Evolutionary conservation across 257 asterid genomes (phyloP).

Genomic region (Misopates orontium): DNA sequence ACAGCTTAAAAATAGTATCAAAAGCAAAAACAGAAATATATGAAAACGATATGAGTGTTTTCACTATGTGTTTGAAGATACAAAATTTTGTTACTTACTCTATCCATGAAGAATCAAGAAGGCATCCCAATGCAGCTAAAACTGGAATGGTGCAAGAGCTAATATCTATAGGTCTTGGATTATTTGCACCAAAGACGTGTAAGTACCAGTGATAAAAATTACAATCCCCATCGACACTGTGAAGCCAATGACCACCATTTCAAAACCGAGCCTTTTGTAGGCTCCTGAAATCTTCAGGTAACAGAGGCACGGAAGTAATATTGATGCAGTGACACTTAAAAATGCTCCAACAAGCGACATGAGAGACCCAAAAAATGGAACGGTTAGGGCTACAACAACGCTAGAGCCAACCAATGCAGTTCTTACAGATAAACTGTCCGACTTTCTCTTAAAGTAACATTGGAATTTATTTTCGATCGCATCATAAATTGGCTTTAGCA

Average conservation of each 20-base stretch:
- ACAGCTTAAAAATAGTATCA: no score
- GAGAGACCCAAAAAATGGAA: conserved; percentile 69
- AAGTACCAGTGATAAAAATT: conserved; percentile 34
- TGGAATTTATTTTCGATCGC: conserved; percentile 45
- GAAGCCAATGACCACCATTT: conserved; percentile 17
- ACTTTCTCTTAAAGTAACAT: conserved; percentile 14
- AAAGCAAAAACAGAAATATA: no score
- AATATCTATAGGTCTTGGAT: conserved; percentile 13
- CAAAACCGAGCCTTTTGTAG: conserved; percentile 27
- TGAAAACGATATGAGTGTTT: no score
- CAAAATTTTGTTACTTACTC: no score
- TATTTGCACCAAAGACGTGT: conserved; percentile 27
- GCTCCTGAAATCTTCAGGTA: conserved; percentile 68
- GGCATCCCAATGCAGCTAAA: no score
- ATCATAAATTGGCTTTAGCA: conserved; percentile 67
- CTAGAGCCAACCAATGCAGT: conserved; percentile 60
- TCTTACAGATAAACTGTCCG: conserved; percentile 44
- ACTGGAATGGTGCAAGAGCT: no score
- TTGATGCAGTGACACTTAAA: conserved; percentile 58
- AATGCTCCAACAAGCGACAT: conserved; percentile 81
- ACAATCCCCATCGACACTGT: conserved; percentile 30
- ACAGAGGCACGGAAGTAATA: conserved; percentile 75
- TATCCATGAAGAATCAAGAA: no score
- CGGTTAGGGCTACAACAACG: conserved; percentile 53
- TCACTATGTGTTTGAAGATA: no score